Evolutionary conservation across 768 basidiomycete species (phyloP).

Genomic region (Tubosaeta sp.): DNA sequence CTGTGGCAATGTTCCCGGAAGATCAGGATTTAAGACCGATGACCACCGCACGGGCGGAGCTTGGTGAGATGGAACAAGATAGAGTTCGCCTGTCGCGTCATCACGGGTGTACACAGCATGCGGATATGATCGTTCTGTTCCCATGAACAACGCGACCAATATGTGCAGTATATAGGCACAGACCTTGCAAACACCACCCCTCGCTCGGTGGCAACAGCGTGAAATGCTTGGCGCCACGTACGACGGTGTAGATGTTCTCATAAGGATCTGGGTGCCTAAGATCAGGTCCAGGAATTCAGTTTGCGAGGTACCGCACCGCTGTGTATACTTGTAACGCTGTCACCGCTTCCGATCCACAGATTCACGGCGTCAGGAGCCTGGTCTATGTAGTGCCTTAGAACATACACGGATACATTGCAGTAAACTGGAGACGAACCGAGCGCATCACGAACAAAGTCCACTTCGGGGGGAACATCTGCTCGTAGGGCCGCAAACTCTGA

Average conservation of each 20-base stretch:
- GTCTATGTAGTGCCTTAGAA: constrained; percentile 33
- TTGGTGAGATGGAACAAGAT: constrained; percentile 29
- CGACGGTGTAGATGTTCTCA: constrained; percentile 89
- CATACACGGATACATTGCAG: not conserved
- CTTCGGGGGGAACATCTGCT: constrained; percentile 61
- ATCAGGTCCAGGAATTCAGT: not conserved
- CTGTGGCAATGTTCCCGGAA: constrained; percentile 41
- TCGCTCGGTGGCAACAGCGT: constrained; percentile 87
- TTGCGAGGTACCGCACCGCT: constrained; percentile 50
- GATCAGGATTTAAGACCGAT: constrained; percentile 59
- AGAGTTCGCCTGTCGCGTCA: constrained; percentile 18
- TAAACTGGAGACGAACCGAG: constrained; percentile 49
- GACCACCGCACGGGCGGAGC: constrained; percentile 73
- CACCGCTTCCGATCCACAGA: constrained; percentile 81
- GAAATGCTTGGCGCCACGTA: constrained; percentile 83
- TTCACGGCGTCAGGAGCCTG: constrained; percentile 83
- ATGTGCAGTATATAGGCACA: constrained; percentile 5
- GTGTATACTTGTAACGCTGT: constrained; percentile 81
- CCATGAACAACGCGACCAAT: constrained; percentile 7
- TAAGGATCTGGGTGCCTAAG: constrained; percentile 60
- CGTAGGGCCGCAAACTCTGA: constrained; percentile 65
- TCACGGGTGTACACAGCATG: constrained; percentile 60
- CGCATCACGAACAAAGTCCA: constrained; percentile 74
- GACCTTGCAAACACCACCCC: constrained; percentile 78
- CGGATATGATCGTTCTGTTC: constrained; percentile 55